These are phyloP conservation scores for Coniella lustricola DNA, from an alignment of 2,329 filamentous ascomycete species.

Conservation along the genomic window DNA sequence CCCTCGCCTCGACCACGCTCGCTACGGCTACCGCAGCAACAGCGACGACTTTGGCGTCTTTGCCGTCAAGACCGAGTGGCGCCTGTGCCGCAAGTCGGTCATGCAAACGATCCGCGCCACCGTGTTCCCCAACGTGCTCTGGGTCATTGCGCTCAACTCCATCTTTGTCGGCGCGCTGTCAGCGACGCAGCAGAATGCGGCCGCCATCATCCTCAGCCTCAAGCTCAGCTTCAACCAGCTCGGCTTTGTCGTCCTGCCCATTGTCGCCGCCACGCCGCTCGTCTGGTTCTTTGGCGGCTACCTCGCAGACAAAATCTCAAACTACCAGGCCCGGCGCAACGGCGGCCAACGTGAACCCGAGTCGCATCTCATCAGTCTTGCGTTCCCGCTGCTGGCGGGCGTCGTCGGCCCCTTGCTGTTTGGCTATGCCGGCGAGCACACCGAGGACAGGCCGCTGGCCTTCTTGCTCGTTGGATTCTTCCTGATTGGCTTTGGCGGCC, in stretches of 20 bases:
- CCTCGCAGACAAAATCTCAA: conserved; percentile 15
- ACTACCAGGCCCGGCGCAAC: conserved; percentile 9
- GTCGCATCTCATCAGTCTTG: conserved; percentile 12
- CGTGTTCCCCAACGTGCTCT: conserved; percentile 20
- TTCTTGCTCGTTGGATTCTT: conserved; percentile 10
- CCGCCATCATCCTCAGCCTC: conserved; percentile 17
- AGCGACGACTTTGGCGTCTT: conserved; percentile 19
- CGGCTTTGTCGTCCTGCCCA: conserved; percentile 11
- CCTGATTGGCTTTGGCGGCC: conserved; percentile 9
- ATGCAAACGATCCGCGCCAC: conserved; percentile 16
- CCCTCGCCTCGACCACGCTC: conserved; percentile 17
- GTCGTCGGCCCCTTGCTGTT: conserved; percentile 13
- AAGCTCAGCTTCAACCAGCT: conserved; percentile 16
- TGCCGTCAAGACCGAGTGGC: conserved; percentile 16
- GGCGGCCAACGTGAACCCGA: conserved; percentile 15
- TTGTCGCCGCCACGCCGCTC: conserved; percentile 15
- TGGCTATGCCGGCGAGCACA: conserved; percentile 13
- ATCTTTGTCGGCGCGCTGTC: conserved; percentile 14
- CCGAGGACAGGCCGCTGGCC: conserved; percentile 2
- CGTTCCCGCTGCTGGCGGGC: conserved; percentile 9
- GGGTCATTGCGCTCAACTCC: conserved; percentile 17
- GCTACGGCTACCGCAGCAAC: conserved; percentile 17
- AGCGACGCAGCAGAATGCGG: conserved; percentile 16
- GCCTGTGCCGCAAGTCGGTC: conserved; percentile 12
- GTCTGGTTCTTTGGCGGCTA: conserved; percentile 17